A percentile compares a stretch with the other conserved stretches of the same genome.
These are phyloP conservation scores for Bryoerythrophyllum caledonicum DNA, from an alignment of 225 moss, liverwort and hornwort genomes.

Conservation along the genomic window DNA sequence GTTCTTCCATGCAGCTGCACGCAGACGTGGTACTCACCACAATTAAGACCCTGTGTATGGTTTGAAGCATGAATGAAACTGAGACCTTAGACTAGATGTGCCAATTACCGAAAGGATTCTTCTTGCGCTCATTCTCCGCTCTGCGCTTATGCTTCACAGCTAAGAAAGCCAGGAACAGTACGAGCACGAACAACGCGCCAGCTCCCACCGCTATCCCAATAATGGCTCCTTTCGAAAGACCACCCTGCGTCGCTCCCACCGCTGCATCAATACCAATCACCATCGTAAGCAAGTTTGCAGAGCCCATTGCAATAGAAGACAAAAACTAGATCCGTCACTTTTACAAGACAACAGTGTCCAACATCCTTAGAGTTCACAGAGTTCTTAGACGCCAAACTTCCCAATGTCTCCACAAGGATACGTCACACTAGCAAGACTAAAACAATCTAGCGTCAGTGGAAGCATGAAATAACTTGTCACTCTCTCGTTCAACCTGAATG, in stretches of 20 bases:
- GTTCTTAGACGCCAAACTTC: too few species aligned
- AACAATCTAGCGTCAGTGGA: neutral
- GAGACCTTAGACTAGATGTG: neutral
- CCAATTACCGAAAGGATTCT: conserved; percentile 69
- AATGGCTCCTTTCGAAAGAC: conserved; percentile 36
- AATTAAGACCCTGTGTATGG: neutral
- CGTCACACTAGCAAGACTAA: neutral
- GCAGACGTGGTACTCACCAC: neutral
- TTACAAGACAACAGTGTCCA: too few species aligned
- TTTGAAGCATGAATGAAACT: neutral
- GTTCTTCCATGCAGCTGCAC: conserved; percentile 59
- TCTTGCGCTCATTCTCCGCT: conserved; percentile 60
- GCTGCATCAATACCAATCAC: conserved; percentile 20
- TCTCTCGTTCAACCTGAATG: too few species aligned
- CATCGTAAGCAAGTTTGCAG: neutral
- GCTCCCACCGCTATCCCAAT: conserved; percentile 62
- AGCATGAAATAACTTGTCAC: too few species aligned
- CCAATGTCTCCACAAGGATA: neutral
- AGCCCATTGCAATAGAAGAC: neutral
- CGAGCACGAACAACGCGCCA: conserved; percentile 21
- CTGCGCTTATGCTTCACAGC: conserved; percentile 63
- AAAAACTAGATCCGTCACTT: too few species aligned
- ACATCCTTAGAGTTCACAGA: too few species aligned
- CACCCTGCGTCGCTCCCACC: neutral
- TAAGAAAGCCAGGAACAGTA: conserved; percentile 38